phyloP scores from a whole-genome alignment of 495 filamentous ascomycete genomes.

The Durotheca rogersii region DNA sequence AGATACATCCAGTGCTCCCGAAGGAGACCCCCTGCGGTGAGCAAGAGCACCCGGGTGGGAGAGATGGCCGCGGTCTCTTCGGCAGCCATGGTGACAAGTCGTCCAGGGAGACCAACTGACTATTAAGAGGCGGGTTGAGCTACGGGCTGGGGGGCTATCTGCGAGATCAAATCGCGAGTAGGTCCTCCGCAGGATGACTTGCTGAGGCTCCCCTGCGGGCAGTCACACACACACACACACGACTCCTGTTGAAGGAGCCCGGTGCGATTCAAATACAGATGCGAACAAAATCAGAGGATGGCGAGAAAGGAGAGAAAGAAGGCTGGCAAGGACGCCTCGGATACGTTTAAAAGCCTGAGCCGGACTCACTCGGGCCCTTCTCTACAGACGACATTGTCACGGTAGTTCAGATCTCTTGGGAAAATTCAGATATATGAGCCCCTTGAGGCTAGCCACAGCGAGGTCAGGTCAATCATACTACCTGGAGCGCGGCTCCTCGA shows the following conservation, averaged over 20 bases:
- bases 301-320: conserved; percentile 12
- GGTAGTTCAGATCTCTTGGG: conserved; percentile 28
- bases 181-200: conserved; percentile 6
- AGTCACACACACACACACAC: conserved; percentile 9
- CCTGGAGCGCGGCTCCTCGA: conserved; percentile 7
- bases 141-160: not conserved
- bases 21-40: conserved; percentile 31
- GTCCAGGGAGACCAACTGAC: too few species aligned
- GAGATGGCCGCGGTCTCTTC: conserved; percentile 34
- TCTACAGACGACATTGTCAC: conserved; percentile 9
- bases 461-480: conserved; percentile 24
- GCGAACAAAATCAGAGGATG: conserved; percentile 8
- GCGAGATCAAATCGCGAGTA: not conserved
- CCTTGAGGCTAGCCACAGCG: conserved; percentile 20
- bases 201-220: conserved; percentile 20
- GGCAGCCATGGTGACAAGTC: conserved; percentile 31
- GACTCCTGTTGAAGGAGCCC: conserved; percentile 37
- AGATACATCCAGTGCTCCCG: conserved; percentile 40
- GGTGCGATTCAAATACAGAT: conserved; percentile 20
- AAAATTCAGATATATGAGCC: conserved; percentile 36
- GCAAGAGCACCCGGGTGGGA: conserved; percentile 33
- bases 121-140: too few species aligned
- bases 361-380: conserved; percentile 13
- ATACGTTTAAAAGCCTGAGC: conserved; percentile 25
- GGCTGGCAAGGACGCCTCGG: conserved; percentile 7